Evolutionary conservation across 139 green algal species (phyloP).

Genomic region (Auxenochlorella pyrenoidosa): DNA sequence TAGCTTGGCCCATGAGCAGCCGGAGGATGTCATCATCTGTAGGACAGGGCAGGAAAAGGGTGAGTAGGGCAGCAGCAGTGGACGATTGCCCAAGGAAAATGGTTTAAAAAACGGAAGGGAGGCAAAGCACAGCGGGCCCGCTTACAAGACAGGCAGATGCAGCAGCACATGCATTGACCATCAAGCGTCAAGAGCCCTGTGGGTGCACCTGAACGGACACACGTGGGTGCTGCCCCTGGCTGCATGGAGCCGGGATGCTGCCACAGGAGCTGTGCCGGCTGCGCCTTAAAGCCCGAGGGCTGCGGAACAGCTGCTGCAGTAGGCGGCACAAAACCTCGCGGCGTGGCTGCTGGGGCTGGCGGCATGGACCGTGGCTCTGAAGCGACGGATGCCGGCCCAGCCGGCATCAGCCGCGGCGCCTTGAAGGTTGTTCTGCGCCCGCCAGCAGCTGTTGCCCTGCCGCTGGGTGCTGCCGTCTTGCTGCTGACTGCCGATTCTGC

Average conservation of each 20-base stretch:
- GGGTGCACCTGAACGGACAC: background rate
- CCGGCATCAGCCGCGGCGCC: background rate
- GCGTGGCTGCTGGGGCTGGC: background rate
- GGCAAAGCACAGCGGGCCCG: too few species aligned
- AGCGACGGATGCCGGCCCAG: background rate
- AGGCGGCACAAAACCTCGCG: background rate
- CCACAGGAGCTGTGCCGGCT: background rate
- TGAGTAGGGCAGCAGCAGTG: too few species aligned
- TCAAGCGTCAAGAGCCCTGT: background rate
- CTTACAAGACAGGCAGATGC: background rate
- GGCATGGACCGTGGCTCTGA: background rate
- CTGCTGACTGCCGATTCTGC: too few species aligned
- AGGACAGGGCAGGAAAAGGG: too few species aligned
- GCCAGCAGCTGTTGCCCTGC: too few species aligned
- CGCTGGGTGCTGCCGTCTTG: background rate
- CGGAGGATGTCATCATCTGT: constrained; percentile 24
- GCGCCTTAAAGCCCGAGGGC: too few species aligned
- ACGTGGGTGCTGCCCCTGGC: background rate
- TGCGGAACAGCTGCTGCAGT: background rate
- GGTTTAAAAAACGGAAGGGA: too few species aligned
- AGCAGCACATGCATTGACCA: background rate
- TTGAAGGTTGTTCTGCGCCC: constrained; percentile 4
- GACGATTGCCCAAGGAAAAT: too few species aligned
- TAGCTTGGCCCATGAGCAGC: background rate
- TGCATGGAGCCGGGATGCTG: background rate